Evolutionary conservation across 148 eudicot genomes (phyloP).

Genomic region (Arctostaphylos glauca): DNA sequence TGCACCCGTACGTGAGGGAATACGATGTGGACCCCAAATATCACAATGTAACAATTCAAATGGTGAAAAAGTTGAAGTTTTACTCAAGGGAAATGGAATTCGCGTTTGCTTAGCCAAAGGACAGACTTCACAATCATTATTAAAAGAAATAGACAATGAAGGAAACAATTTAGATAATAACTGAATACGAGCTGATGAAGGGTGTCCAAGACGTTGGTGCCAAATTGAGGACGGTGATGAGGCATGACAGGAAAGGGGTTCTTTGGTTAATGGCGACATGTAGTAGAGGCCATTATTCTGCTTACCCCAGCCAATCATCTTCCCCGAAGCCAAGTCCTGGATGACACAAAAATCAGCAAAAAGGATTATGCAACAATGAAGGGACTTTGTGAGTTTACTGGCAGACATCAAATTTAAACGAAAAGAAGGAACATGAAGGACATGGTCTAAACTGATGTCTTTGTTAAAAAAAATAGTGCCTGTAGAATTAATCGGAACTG

Average conservation of each 20-base stretch:
- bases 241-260: background rate
- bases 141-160: background rate
- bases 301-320: background rate
- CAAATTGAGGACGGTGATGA: background rate
- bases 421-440: background rate
- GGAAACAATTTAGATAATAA: background rate
- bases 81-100: too few relatives aligned
- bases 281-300: too few relatives aligned
- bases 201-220: background rate
- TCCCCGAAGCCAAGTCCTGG: background rate
- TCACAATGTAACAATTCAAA: background rate
- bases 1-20: too few relatives aligned
- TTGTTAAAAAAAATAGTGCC: background rate
- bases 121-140: too few relatives aligned
- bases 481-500: background rate
- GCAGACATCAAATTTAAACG: background rate
- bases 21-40: background rate
- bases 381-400: background rate
- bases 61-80: too few relatives aligned
- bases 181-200: background rate
- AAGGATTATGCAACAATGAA: constrained; percentile 1
- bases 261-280: background rate
- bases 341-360: background rate
- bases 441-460: background rate
- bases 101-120: too few relatives aligned